Evolutionary conservation across 768 basidiomycete species (phyloP).

Genomic region (Auricularia heimuer): DNA sequence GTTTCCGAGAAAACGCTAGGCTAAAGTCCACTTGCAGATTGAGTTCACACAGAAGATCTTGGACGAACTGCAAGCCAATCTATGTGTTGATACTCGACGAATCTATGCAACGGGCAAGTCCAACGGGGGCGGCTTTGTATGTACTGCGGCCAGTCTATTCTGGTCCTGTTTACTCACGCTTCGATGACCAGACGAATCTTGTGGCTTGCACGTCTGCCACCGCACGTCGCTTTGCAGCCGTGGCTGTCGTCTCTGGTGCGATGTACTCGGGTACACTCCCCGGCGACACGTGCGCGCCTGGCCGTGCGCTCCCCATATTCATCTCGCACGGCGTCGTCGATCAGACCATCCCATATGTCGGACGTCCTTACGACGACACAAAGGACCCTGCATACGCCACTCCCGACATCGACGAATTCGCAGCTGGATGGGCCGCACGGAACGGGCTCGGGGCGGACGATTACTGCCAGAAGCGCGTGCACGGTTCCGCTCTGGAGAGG

Average conservation of each 20-base stretch:
- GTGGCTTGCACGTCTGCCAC: slow-evolving; percentile 15
- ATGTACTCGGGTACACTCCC: slow-evolving; percentile 15
- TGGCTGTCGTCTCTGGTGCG: slow-evolving; percentile 15
- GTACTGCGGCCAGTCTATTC: not conserved
- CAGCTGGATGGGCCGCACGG: slow-evolving; percentile 14
- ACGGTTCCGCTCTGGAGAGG: slow-evolving; percentile 6
- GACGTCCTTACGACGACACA: slow-evolving; percentile 8
- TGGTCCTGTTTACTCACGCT: not conserved
- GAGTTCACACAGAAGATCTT: slow-evolving; percentile 4
- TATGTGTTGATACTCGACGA: slow-evolving; percentile 11
- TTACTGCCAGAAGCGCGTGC: not conserved
- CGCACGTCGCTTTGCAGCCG: slow-evolving; percentile 14
- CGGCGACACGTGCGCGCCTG: slow-evolving; percentile 11
- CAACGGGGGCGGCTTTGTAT: slow-evolving; percentile 19
- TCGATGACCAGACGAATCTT: not conserved
- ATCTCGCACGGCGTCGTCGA: slow-evolving; percentile 16
- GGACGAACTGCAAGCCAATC: slow-evolving; percentile 11
- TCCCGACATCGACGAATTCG: slow-evolving; percentile 12
- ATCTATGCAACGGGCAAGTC: slow-evolving; percentile 17
- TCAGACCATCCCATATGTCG: slow-evolving; percentile 14
- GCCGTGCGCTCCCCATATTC: slow-evolving; percentile 12
- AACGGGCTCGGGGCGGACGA: slow-evolving; percentile 13
- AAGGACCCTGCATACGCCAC: slow-evolving; percentile 5
- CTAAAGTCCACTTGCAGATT: not conserved
- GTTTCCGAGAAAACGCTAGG: too few relatives aligned